Evolutionary conservation across 331 rosid genomes (phyloP).

Genomic region (Malus hybrid): DNA sequence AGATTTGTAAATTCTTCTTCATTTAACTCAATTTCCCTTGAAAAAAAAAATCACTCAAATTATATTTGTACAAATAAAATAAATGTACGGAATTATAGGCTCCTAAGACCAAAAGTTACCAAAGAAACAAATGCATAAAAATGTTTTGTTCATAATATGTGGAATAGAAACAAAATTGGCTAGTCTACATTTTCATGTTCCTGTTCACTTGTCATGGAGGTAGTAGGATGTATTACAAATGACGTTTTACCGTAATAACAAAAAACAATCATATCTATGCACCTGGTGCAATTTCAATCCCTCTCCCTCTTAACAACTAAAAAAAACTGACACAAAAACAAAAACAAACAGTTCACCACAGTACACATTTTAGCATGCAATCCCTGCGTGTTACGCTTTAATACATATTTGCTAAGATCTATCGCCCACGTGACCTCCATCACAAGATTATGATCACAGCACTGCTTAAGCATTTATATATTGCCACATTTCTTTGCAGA

Average conservation of each 20-base stretch:
- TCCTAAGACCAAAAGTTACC: slow-evolving; percentile 28
- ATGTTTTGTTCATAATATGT: not conserved
- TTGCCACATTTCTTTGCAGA: not conserved
- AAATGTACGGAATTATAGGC: slow-evolving; percentile 5
- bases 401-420: too few species aligned
- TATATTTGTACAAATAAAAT: not conserved
- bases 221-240: not conserved
- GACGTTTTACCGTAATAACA: fast-evolving
- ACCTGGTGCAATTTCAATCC: too few species aligned
- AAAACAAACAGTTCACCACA: not conserved
- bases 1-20: not conserved
- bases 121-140: slow-evolving; percentile 25
- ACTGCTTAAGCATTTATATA: not conserved
- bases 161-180: slow-evolving; percentile 8
- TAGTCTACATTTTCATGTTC: slow-evolving; percentile 10
- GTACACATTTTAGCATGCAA: too few species aligned
- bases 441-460: not conserved
- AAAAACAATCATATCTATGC: too few species aligned
- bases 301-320: too few species aligned
- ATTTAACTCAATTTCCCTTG: not conserved
- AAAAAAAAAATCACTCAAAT: not conserved
- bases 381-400: too few species aligned
- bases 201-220: slow-evolving; percentile 20
- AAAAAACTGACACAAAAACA: too few species aligned
- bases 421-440: too few species aligned